Evolutionary conservation across 1,284 basidiomycete genomes (phyloP).

Genomic region (Ustilago tritici): DNA sequence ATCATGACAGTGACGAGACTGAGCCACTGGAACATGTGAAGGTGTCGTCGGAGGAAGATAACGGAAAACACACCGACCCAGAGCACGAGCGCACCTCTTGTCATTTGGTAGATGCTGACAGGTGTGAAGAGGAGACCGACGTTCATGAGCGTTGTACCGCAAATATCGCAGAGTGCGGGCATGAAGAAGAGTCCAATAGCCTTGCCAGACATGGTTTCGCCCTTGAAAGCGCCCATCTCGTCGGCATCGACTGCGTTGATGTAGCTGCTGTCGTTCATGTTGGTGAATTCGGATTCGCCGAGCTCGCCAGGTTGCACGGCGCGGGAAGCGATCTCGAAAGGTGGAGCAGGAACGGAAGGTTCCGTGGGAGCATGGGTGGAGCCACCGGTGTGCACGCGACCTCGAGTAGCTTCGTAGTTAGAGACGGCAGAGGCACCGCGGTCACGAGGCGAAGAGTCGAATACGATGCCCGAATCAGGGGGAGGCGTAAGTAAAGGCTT

Average conservation of each 20-base stretch:
- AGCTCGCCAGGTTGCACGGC: constrained; percentile 48
- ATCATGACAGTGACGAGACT: constrained; percentile 89
- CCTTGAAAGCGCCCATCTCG: constrained; percentile 37
- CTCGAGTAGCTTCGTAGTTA: constrained; percentile 47
- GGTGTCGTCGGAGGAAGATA: constrained; percentile 79
- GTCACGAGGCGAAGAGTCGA: constrained; percentile 28
- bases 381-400: constrained; percentile 39
- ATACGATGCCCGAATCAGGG: constrained; percentile 49
- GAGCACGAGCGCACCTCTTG: constrained; percentile 92
- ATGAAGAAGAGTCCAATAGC: constrained; percentile 77
- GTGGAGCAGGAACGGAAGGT: constrained; percentile 36
- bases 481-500: constrained; percentile 44
- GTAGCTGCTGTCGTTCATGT: constrained; percentile 39
- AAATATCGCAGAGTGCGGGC: constrained; percentile 87
- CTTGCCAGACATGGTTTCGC: constrained; percentile 42
- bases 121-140: constrained; percentile 93
- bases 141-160: constrained; percentile 93
- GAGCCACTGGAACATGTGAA: constrained; percentile 76
- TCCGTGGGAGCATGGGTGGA: constrained; percentile 47
- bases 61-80: constrained; percentile 95
- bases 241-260: constrained; percentile 37
- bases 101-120: constrained; percentile 97
- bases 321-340: constrained; percentile 44
- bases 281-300: constrained; percentile 31
- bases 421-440: constrained; percentile 28